Base-by-base conservation (phyloP, 1,284 basidiomycete genomes). In the Microbotryum saponariae region DNA sequence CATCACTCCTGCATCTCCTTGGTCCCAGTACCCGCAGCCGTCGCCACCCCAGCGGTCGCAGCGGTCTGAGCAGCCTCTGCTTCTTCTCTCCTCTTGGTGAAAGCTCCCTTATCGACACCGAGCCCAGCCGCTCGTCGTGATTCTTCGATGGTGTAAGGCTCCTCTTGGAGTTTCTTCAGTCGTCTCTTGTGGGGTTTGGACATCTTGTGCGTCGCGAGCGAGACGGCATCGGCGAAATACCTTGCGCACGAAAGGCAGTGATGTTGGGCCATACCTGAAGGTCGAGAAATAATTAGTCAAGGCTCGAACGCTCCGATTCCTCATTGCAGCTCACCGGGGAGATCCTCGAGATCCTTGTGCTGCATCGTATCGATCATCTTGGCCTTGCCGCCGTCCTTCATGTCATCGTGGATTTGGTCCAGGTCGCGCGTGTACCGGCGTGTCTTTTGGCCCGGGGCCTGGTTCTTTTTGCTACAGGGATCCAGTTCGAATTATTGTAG, bases 91-190 rank as follows among this genome's bases (percentile, higher is more conserved):
- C 59, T 50, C 42, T 54, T 51, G 31, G 58, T 58, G 44, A 58
- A 61, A 31, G 53, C 64, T 23, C 67, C 67, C 52, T 69, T 69
- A 51, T 69, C 67, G 9, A 57, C 59, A 6, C 65, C 67, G 20
- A 63, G 37, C 3, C 65, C 67, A 3, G 62, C 67, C 1, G 67
- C 67, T 7, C 59, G 6, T 3, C 63, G 44, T 9, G 49, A 54
- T 51, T 69, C 67, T 51, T 67, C 67, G 42, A 65, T 65, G 31
- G 65, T 63, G 61, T 67, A 69, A 1, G 67, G 67, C 45, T 69
- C 65, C 50, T 69, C 63, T 25, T 63, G 56, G 21, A 69, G 56
- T 53, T 66, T 63, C 61, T 69, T 67, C 2, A 65, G 51, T 4
- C 54, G 58, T 16, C 64, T 60, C 65, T 69, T 69, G 58, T 69